A percentile compares a stretch with the other conserved stretches of the same genome.
Conservation (phyloP, 2,329 filamentous ascomycete species). For the Berkeleyomyces basicola region DNA sequence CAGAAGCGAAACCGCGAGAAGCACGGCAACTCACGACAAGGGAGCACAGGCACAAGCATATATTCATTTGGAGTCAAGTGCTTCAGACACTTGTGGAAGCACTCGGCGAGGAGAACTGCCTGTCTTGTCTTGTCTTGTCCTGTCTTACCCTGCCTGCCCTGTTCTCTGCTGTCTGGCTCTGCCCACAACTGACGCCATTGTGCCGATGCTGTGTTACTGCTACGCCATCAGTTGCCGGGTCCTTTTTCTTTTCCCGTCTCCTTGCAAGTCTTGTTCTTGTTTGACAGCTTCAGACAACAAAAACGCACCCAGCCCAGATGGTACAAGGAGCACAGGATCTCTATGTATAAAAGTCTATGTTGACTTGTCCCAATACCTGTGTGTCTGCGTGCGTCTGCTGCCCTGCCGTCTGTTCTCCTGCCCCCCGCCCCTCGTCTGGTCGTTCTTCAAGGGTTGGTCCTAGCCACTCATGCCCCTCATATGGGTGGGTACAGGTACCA, state of each 20-base stretch:
- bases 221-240: neutral
- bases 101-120: neutral
- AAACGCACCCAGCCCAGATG: too few relatives aligned
- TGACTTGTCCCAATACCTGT: too few relatives aligned
- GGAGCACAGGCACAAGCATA: neutral
- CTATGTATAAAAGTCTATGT: too few relatives aligned
- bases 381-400: too few relatives aligned
- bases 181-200: neutral
- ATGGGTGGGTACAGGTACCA: too few relatives aligned
- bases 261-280: neutral
- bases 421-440: too few relatives aligned
- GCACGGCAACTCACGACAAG: neutral
- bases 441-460: too few relatives aligned
- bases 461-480: too few relatives aligned
- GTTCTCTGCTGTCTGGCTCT: neutral
- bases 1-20: conserved; percentile 1
- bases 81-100: too few relatives aligned
- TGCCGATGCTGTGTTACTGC: neutral
- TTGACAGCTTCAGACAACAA: neutral
- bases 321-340: too few relatives aligned
- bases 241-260: neutral
- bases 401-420: too few relatives aligned
- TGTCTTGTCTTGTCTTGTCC: neutral
- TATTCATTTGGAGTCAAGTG: neutral
- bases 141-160: neutral